phyloP scores from a whole-genome alignment of 805 yeast genomes.

The Ogataea zsoltii region DNA sequence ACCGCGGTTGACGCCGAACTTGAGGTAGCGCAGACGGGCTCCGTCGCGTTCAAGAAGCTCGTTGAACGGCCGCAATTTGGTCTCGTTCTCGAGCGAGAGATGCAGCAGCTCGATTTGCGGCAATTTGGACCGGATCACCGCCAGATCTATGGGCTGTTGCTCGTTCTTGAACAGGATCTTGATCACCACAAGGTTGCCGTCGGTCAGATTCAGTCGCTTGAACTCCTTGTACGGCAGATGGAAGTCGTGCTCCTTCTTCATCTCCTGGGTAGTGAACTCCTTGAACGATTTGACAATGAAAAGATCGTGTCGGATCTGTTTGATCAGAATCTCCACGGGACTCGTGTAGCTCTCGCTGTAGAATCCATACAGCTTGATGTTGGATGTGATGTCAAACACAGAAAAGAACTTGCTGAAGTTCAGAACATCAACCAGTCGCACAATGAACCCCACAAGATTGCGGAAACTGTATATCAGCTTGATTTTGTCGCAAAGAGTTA shows the following conservation, averaged over 20 bases:
- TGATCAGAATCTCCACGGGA: slow-evolving; percentile 33
- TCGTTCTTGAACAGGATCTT: slow-evolving; percentile 33
- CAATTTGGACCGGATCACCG: slow-evolving; percentile 27
- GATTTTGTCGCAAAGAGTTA: slow-evolving; percentile 29
- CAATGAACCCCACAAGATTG: slow-evolving; percentile 25
- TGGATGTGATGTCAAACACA: slow-evolving; percentile 33
- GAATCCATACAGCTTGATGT: slow-evolving; percentile 33
- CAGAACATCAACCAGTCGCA: slow-evolving; percentile 23
- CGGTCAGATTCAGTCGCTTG: slow-evolving; percentile 28
- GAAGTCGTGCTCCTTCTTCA: slow-evolving; percentile 35
- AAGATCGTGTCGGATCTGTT: slow-evolving; percentile 32
- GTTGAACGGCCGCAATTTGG: slow-evolving; percentile 31
- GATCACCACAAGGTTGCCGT: slow-evolving; percentile 33
- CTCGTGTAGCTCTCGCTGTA: slow-evolving; percentile 27
- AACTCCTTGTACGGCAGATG: slow-evolving; percentile 35
- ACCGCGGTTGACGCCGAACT: slow-evolving; percentile 35
- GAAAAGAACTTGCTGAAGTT: slow-evolving; percentile 31
- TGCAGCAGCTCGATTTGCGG: slow-evolving; percentile 30
- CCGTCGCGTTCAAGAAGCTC: slow-evolving; percentile 30
- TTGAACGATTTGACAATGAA: slow-evolving; percentile 33
- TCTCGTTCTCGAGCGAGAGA: slow-evolving; percentile 31
- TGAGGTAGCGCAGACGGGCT: slow-evolving; percentile 23
- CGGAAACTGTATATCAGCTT: slow-evolving; percentile 30
- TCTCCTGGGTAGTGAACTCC: slow-evolving; percentile 32
- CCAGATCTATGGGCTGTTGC: slow-evolving; percentile 32